These are phyloP conservation scores for Trypanosoma vivax DNA, from an alignment of 208 protist species.

Conservation along the genomic window DNA sequence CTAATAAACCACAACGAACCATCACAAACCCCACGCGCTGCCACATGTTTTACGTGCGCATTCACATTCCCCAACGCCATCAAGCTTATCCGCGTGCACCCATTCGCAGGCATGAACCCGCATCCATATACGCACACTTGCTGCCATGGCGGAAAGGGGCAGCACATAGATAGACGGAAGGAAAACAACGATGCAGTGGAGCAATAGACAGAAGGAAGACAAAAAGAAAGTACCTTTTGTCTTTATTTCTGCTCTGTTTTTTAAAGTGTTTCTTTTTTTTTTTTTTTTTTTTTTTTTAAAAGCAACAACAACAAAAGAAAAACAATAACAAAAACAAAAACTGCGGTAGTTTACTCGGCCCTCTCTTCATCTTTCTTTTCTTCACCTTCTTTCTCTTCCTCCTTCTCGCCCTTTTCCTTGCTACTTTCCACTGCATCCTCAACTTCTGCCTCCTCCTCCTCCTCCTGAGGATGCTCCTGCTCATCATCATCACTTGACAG, in stretches of 20 bases:
- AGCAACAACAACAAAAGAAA: not conserved
- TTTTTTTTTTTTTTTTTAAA: constrained; percentile 10
- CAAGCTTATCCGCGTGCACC: no score
- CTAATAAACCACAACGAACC: no score
- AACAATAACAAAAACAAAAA: not conserved
- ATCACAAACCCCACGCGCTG: no score
- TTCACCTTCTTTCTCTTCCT: constrained; percentile 13
- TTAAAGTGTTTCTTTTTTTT: not conserved
- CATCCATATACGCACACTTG: no score
- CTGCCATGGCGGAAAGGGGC: no score
- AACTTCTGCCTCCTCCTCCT: constrained; percentile 6
- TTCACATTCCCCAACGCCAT: no score
- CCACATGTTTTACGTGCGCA: no score
- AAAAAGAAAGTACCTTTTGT: not conserved
- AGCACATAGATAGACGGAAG: no score
- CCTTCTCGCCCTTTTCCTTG: not conserved
- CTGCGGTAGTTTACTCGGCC: not conserved
- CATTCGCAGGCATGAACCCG: no score
- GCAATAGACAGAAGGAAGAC: not conserved
- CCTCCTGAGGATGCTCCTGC: constrained; percentile 29
- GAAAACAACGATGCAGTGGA: not conserved
- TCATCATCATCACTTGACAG: constrained; percentile 66
- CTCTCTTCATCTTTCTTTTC: constrained; percentile 3
- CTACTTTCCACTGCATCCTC: not conserved
- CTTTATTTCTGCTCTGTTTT: not conserved